Base-by-base conservation (phyloP, 106 monocot species). In the Phalaenopsis aphrodite region DNA sequence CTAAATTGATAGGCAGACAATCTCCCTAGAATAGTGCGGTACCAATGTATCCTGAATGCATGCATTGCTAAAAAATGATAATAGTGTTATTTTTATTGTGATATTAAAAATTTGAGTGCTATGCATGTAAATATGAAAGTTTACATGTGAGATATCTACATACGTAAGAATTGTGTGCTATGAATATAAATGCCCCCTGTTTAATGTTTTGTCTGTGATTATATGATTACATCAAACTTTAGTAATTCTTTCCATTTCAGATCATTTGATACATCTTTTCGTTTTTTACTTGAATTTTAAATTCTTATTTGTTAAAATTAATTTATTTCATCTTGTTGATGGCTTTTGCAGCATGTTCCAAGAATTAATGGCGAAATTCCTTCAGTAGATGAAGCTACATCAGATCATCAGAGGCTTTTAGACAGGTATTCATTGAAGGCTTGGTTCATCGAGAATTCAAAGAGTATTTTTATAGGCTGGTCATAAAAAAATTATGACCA, bases 391-490 rank as follows among this genome's bases (percentile, higher is more conserved):
- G 88, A 91, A 87, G 91, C 91, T 8, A 91, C 83, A n/a, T 91
- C 91, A 56, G 91, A 91, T 66, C 88, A 91, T 91, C 85, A 91
- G 66, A 91, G 91, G 83, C 91, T 91, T 49, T 74, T 91, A 39
- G 85, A 91, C 85, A 87, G 90, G 90, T 90, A 79, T 48, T 75
- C 56, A 41, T 42, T 41, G 47, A 71, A 77, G n/a, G 42, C 73
- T 74, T 74, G 18, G 45, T 74, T 74, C 9, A 18, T 43, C 45
- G 5, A 42, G 1, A 41, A 18, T 74, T 74, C 43, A 11, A 69
- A 38, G 18, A 61, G 10, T 30, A 30, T 30, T 30, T 30, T 30
- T 30, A 30, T 45, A 45, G 43, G 43, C 6, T 45, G 43, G 43
- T 6, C 43, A 45, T 3, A 45, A 45, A 45, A 6, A 45, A 45